Conservation (phyloP, 2,329 filamentous ascomycete species). For the Xylariaceae sp. region DNA sequence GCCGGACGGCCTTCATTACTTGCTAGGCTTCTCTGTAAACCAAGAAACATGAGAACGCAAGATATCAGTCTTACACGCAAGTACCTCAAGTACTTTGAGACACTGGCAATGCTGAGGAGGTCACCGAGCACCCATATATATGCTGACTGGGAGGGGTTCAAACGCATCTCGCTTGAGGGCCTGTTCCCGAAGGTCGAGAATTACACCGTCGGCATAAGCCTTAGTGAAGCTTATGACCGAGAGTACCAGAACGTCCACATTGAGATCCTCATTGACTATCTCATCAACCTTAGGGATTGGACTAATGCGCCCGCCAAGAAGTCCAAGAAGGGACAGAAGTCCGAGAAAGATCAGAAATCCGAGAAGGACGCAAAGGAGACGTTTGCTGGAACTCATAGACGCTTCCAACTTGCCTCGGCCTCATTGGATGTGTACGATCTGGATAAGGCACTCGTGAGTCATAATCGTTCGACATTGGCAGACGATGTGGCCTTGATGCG, state of each 20-base stretch:
- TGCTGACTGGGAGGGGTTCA: conserved; percentile 27
- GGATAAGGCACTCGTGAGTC: conserved; percentile 24
- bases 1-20: conserved; percentile 33
- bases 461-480: conserved; percentile 27
- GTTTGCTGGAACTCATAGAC: conserved; percentile 13
- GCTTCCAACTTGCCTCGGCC: conserved; percentile 34
- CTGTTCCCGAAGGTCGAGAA: conserved; percentile 35
- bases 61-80: conserved; percentile 31
- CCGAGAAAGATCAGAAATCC: neutral
- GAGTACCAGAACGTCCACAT: conserved; percentile 34
- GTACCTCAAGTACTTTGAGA: conserved; percentile 36
- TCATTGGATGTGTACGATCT: conserved; percentile 37
- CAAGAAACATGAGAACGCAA: neutral
- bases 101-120: conserved; percentile 37
- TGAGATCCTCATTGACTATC: conserved; percentile 30
- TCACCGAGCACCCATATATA: conserved; percentile 35
- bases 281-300: conserved; percentile 28
- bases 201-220: conserved; percentile 34
- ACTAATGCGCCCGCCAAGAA: neutral
- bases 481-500: conserved; percentile 33
- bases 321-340: neutral
- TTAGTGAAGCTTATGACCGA: conserved; percentile 19
- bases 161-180: conserved; percentile 32
- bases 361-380: conserved; percentile 5
- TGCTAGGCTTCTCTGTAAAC: conserved; percentile 26